Conservation (phyloP, 768 basidiomycete species). For the Lyophyllum semitale region DNA sequence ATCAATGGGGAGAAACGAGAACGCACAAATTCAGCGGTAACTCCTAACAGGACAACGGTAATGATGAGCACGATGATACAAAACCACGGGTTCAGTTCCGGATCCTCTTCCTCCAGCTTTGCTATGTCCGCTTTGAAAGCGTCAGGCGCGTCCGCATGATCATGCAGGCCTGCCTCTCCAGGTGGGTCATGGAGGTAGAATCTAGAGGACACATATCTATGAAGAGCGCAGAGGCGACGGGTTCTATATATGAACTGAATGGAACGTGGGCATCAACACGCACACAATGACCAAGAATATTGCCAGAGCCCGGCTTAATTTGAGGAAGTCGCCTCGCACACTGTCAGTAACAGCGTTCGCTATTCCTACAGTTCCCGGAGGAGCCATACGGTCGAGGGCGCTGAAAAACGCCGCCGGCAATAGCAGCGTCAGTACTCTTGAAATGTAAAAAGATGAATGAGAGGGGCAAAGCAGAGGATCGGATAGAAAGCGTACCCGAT, state of each 20-base stretch:
- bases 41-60: slow-evolving; percentile 60
- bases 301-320: slow-evolving; percentile 65
- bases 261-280: slow-evolving; percentile 21
- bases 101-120: slow-evolving; percentile 40
- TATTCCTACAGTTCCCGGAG: slow-evolving; percentile 7
- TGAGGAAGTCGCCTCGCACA: slow-evolving; percentile 49
- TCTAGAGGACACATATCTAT: slow-evolving; percentile 64
- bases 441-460: background rate
- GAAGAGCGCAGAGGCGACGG: background rate
- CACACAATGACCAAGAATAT: slow-evolving; percentile 62
- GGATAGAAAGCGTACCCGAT: slow-evolving; percentile 50
- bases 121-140: slow-evolving; percentile 43
- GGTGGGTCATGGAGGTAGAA: slow-evolving; percentile 73
- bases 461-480: background rate
- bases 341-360: slow-evolving; percentile 39
- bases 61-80: slow-evolving; percentile 53
- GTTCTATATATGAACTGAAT: background rate
- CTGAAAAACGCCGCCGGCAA: slow-evolving; percentile 69
- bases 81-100: slow-evolving; percentile 63
- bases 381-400: slow-evolving; percentile 42
- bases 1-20: background rate
- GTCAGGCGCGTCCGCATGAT: slow-evolving; percentile 46
- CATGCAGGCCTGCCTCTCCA: slow-evolving; percentile 47
- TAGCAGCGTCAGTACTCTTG: slow-evolving; percentile 63
- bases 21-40: slow-evolving; percentile 69